Evolutionary conservation across 192 early-diverging fungal species (phyloP).

Genomic region (Coemansia asiatica): DNA sequence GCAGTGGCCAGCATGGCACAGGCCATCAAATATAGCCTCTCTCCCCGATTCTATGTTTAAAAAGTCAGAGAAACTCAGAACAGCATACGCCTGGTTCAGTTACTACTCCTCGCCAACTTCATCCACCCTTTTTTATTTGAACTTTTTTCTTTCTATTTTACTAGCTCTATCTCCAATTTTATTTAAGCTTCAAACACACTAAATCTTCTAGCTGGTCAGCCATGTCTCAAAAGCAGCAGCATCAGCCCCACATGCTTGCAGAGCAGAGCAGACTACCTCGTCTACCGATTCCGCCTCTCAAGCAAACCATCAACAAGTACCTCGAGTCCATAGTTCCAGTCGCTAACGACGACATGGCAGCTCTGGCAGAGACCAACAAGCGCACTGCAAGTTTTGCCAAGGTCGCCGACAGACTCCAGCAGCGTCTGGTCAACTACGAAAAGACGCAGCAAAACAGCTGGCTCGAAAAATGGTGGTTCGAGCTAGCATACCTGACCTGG

Average conservation of each 20-base stretch:
- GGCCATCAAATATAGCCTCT: too few relatives aligned
- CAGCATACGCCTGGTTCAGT: too few relatives aligned
- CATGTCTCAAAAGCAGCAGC: slow-evolving; percentile 9
- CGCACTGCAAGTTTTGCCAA: slow-evolving; percentile 53
- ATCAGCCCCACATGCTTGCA: slow-evolving; percentile 17
- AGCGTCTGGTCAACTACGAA: slow-evolving; percentile 64
- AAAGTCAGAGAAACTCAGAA: too few relatives aligned
- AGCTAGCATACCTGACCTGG: slow-evolving; percentile 76
- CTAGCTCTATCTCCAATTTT: background rate
- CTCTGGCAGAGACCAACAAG: slow-evolving; percentile 52
- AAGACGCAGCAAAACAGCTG: slow-evolving; percentile 63
- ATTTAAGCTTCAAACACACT: background rate
- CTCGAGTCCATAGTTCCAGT: slow-evolving; percentile 62
- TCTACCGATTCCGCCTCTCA: slow-evolving; percentile 65
- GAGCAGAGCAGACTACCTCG: slow-evolving; percentile 51
- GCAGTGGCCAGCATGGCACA: too few relatives aligned
- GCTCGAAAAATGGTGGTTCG: slow-evolving; percentile 72
- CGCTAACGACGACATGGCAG: slow-evolving; percentile 50
- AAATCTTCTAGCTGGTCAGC: background rate
- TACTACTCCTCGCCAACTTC: background rate
- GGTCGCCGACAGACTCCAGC: slow-evolving; percentile 59
- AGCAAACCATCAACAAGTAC: slow-evolving; percentile 60
- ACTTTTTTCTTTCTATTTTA: slow-evolving; percentile 1
- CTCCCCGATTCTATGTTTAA: too few relatives aligned
- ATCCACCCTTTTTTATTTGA: background rate